Evolutionary conservation across 257 asterid species (phyloP).

Genomic region (Rubia yunnanensis): DNA sequence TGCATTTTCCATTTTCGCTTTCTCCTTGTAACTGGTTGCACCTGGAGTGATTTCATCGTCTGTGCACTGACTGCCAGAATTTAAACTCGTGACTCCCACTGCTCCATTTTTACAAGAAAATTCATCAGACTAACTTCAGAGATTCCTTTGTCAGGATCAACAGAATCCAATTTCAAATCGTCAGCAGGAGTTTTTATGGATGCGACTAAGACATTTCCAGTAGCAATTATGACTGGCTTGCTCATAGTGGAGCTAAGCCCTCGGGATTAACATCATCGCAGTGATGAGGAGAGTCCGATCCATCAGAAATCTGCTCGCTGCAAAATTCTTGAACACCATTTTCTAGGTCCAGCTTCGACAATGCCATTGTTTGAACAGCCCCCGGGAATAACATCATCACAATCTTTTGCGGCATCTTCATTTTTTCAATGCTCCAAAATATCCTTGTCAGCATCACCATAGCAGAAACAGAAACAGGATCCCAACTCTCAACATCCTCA

Average conservation of each 20-base stretch:
- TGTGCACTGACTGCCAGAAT: not conserved
- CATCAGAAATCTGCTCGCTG: not conserved
- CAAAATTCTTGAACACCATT: conserved; percentile 8
- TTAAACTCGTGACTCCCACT: not conserved
- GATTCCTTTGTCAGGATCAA: not conserved
- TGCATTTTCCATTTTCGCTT: conserved; percentile 4
- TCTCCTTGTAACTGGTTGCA: not conserved
- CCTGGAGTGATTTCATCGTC: not conserved
- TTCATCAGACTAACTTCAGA: conserved; percentile 5
- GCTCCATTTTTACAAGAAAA: not conserved
- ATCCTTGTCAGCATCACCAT: too few relatives aligned
- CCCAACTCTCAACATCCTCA: conserved; percentile 5
- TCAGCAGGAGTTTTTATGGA: conserved; percentile 6
- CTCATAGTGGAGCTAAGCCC: too few relatives aligned
- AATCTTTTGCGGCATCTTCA: not conserved
- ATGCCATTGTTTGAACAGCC: not conserved
- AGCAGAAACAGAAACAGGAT: conserved; percentile 13
- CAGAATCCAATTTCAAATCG: conserved; percentile 4
- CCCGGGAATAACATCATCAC: conserved; percentile 12
- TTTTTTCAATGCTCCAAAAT: not conserved
- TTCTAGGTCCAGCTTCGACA: conserved; percentile 3
- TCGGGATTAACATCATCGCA: too few relatives aligned
- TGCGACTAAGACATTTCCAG: conserved; percentile 4
- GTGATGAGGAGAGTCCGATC: not conserved
- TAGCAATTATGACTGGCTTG: not conserved